These are phyloP conservation scores for Cytospora paraplurivora DNA, from an alignment of 2,329 filamentous ascomycete genomes.

Conservation along the genomic window DNA sequence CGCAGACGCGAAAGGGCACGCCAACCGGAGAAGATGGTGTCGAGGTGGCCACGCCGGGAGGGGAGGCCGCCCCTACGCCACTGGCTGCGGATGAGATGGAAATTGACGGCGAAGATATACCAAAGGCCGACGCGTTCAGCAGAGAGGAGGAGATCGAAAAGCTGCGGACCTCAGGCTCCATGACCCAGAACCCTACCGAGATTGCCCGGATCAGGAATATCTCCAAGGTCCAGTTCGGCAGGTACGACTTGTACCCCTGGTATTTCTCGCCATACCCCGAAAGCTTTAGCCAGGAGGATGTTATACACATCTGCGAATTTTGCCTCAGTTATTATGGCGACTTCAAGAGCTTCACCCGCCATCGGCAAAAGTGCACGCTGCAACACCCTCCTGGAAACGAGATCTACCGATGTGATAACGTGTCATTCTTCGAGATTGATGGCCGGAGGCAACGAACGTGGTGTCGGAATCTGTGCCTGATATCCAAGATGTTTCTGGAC, in stretches of 20 bases:
- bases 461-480: constrained; percentile 91
- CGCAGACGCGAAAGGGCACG: constrained; percentile 45
- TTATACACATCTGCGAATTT: constrained; percentile 97
- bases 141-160: constrained; percentile 96
- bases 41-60: constrained; percentile 23
- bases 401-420: constrained; percentile 91
- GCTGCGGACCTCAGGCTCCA: constrained; percentile 88
- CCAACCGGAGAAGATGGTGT: constrained; percentile 42
- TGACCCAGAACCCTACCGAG: constrained; percentile 98
- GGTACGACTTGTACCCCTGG: constrained; percentile 92
- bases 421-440: constrained; percentile 97
- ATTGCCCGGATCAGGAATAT: constrained; percentile 95
- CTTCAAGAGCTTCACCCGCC: constrained; percentile 77
- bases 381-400: constrained; percentile 96
- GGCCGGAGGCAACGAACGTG: constrained; percentile 91
- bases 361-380: constrained; percentile 86
- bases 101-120: constrained; percentile 52
- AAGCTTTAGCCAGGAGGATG: constrained; percentile 81
- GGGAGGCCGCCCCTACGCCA: constrained; percentile 25
- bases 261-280: constrained; percentile 98
- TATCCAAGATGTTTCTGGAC: constrained; percentile 95
- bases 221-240: constrained; percentile 90
- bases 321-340: constrained; percentile 90
- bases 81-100: constrained; percentile 52
- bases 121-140: constrained; percentile 59